phyloP scores from a whole-genome alignment of 441 rosid species.

The Arabidopsis lyrata region DNA sequence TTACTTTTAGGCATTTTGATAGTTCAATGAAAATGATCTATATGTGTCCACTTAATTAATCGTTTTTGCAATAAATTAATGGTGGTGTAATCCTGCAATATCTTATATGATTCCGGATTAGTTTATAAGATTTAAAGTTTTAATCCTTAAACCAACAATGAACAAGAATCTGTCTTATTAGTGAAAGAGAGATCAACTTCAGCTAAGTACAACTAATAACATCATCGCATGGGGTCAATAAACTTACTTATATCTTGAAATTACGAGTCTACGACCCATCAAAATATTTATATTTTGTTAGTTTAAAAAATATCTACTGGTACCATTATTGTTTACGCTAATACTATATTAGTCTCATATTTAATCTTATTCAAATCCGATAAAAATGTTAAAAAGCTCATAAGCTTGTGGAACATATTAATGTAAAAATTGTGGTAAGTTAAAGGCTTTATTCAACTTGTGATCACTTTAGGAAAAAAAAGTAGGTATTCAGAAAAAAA shows the following conservation, averaged over 20 bases:
- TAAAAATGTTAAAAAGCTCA: neutral
- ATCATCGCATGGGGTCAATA: neutral
- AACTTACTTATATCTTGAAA: neutral
- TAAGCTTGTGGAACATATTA: neutral
- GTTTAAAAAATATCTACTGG: neutral
- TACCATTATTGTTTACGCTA: too few species aligned
- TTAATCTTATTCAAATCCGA: too few species aligned
- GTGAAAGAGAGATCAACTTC: constrained; percentile 6
- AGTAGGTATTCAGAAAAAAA: too few species aligned
- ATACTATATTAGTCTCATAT: too few species aligned
- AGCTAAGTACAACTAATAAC: constrained; percentile 4
- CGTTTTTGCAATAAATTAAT: constrained; percentile 4
- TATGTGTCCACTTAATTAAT: neutral
- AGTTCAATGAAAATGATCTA: neutral
- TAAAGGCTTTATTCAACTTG: neutral
- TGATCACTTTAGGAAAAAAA: neutral
- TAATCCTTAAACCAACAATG: neutral
- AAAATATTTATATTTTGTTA: neutral
- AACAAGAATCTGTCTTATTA: neutral
- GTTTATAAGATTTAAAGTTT: neutral
- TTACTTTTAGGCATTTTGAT: neutral
- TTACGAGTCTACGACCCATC: neutral
- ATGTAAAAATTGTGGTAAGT: neutral
- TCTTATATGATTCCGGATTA: neutral
- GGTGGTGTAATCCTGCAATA: neutral